These are phyloP conservation scores for Nannochloropsis gaditana DNA, from an alignment of 108 stramenopile genomes.

Conservation along the genomic window DNA sequence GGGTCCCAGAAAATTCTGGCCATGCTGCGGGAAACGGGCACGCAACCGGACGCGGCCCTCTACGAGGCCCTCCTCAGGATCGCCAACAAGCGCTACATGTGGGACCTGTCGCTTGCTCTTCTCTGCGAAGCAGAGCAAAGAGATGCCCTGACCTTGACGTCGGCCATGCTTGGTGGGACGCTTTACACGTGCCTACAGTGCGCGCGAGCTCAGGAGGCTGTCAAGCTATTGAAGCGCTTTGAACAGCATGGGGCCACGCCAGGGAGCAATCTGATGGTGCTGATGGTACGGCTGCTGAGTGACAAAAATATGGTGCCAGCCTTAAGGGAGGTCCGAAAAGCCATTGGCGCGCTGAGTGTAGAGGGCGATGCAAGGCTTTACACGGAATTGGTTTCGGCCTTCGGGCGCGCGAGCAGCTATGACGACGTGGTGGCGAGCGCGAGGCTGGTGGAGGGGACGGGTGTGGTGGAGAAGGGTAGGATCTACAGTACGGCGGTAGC, in stretches of 20 bases:
- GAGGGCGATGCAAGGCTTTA: background rate
- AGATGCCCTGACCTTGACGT: background rate
- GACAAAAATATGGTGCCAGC: background rate
- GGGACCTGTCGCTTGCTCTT: background rate
- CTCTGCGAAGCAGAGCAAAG: background rate
- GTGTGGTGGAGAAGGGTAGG: background rate
- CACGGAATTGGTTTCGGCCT: background rate
- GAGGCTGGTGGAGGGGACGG: background rate
- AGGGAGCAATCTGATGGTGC: background rate
- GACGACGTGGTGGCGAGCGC: background rate
- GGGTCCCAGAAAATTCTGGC: background rate
- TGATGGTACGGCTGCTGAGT: slow-evolving; percentile 5
- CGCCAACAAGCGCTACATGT: background rate
- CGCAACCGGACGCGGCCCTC: background rate
- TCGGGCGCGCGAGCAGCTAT: slow-evolving; percentile 14
- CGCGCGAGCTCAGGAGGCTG: background rate
- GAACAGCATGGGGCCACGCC: background rate
- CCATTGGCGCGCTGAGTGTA: background rate
- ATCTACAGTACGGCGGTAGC: background rate
- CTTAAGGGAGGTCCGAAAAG: background rate
- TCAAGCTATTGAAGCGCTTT: background rate
- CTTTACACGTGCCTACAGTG: background rate
- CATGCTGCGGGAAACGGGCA: slow-evolving; percentile 10
- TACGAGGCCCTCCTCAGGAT: background rate
- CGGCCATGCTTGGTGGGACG: background rate